Base-by-base conservation (phyloP, 768 basidiomycete genomes). In the Rhodotorula diobovata region DNA sequence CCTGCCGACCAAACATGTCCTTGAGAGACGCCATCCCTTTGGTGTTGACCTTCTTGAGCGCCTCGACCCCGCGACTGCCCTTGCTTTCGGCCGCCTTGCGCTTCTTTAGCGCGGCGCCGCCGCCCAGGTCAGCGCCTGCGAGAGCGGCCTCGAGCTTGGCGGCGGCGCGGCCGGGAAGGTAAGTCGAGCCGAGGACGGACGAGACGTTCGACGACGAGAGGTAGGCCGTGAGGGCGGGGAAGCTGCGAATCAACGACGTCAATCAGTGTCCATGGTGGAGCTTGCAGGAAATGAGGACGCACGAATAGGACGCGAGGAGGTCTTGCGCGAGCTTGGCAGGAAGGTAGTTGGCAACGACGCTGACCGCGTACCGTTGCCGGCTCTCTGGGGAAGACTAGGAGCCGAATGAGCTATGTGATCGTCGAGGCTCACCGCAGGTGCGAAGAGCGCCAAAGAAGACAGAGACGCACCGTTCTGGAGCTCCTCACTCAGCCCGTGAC, bases 41-140 rank as follows among this genome's bases (percentile, higher is more conserved):
- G 28, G 63, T 66, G 35, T 75, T 71, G 53, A 75, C 73, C 63
- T 75, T 75, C 55, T 75, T 75, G 18, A 75, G 64, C 59, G 70
- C 67, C 64, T 75, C 73, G 37, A 75, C 73, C 0, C 73, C 73
- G 1, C 70, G 34, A 37, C 60, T 62, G 1, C 73, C 73, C 28
- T 75, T 75, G 54, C 35, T 45, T 35, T 56, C 23, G 35, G 63
- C 67, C 25, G 63, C 53, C 57, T 71, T 71, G 48, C 67, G 62
- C 55, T 75, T 71, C 67, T 66, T 70, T 4, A 63, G 63, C 8
- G 57, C 59, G 2, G 73, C 59, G 1, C 68, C 68, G 16, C 57
- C 61, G 54, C 68, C 72, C 23, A 54, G 35, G 11, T 58, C 59
- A 35, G 28, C 48, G 9, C 32, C 43, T 10, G 39, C 37, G 41